A percentile compares a stretch with the other conserved stretches of the same genome.
Evolutionary conservation across 2,329 filamentous ascomycete species (phyloP).

Genomic region (Leptodontidium sp.): DNA sequence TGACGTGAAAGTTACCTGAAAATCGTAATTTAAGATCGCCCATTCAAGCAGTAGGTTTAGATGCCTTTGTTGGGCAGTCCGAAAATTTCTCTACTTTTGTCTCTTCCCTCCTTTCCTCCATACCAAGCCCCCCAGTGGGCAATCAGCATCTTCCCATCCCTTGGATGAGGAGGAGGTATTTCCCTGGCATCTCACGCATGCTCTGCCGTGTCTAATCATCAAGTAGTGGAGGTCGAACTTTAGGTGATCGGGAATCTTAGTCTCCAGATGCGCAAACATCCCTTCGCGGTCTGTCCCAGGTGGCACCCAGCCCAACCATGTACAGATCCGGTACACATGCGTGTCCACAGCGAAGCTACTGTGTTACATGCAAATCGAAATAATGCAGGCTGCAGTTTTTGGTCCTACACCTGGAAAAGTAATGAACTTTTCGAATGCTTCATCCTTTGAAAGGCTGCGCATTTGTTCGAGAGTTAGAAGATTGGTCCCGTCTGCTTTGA

Average conservation of each 20-base stretch:
- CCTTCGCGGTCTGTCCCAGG: neutral
- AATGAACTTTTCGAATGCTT: neutral
- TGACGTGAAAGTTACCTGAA: too few relatives aligned
- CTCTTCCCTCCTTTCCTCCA: neutral
- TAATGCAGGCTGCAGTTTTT: neutral
- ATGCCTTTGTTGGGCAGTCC: too few relatives aligned
- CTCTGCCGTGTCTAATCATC: neutral
- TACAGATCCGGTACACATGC: slow-evolving; percentile 1
- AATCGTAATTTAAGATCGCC: too few relatives aligned
- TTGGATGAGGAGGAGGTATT: neutral
- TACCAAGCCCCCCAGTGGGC: neutral
- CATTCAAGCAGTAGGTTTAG: too few relatives aligned
- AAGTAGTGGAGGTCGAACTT: slow-evolving; percentile 3
- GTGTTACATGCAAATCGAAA: neutral
- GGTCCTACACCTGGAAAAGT: neutral
- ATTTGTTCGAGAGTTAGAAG: neutral
- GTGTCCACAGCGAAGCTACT: neutral
- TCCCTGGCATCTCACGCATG: neutral
- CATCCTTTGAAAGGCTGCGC: neutral
- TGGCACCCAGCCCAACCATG: neutral
- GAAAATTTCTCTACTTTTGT: neutral
- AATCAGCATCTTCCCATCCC: neutral
- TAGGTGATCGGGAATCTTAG: neutral
- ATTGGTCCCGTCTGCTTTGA: neutral
- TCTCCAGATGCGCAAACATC: neutral